Percentiles rank a stretch among this genome's conserved stretches.
Conservation (phyloP, 768 basidiomycete genomes). For the Pulveroboletus ravenelii region DNA sequence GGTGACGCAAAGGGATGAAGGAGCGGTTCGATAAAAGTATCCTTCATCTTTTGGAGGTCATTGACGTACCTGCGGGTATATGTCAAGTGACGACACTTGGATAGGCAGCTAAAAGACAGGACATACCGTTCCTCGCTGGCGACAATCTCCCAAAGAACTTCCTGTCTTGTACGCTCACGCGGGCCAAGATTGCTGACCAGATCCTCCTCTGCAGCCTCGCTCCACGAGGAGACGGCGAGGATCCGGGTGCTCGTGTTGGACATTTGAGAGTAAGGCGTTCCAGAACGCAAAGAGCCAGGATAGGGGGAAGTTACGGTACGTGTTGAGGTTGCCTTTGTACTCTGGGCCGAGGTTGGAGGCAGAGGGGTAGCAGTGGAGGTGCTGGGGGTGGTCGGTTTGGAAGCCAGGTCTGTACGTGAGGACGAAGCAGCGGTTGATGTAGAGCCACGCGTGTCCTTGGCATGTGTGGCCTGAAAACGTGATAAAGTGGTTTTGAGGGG, state of each 20-base stretch:
- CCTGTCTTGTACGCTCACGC: conserved; percentile 90
- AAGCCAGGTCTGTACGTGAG: conserved; percentile 59
- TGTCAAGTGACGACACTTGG: conserved; percentile 13
- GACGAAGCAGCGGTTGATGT: conserved; percentile 54
- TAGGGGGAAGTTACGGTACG: conserved; percentile 63
- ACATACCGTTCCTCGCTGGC: conserved; percentile 88
- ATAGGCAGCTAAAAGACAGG: conserved; percentile 3
- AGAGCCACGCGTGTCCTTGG: conserved; percentile 63
- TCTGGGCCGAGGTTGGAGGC: conserved; percentile 51
- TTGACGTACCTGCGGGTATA: conserved; percentile 72
- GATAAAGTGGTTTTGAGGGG: conserved; percentile 63
- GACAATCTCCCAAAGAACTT: conserved; percentile 96
- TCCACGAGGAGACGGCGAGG: conserved; percentile 80
- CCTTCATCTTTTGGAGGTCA: conserved; percentile 87
- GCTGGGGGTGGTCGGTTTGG: conserved; percentile 40
- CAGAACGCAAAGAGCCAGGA: conserved; percentile 69
- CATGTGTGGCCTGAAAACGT: conserved; percentile 71
- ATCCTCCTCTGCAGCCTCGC: conserved; percentile 91
- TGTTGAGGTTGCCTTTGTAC: conserved; percentile 54
- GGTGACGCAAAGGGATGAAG: conserved; percentile 69
- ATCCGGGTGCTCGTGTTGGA: conserved; percentile 69
- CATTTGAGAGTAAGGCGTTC: conserved; percentile 79
- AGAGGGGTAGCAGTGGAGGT: conserved; percentile 55
- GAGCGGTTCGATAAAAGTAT: conserved; percentile 86
- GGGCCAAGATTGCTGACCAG: conserved; percentile 90